These are phyloP conservation scores for Candida andamanensis DNA, from an alignment of 805 yeast genomes.

Conservation along the genomic window DNA sequence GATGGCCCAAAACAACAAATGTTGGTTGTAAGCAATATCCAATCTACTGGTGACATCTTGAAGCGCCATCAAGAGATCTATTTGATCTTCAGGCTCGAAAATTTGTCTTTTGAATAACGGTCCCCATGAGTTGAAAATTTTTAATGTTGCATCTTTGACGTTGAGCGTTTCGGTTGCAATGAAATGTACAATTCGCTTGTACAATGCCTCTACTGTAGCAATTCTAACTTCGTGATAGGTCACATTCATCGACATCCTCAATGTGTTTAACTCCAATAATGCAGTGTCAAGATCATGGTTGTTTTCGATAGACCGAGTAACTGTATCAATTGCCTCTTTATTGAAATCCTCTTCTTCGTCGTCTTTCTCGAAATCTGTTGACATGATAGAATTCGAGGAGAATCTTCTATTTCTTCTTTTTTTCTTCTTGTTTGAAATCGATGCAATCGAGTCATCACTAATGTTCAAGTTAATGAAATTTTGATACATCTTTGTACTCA, in stretches of 20 bases:
- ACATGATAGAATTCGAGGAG: slow-evolving; percentile 31
- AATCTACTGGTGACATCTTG: slow-evolving; percentile 39
- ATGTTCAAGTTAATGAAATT: slow-evolving; percentile 34
- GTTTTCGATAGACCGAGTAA: slow-evolving; percentile 85
- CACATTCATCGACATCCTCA: slow-evolving; percentile 97
- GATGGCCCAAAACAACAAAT: slow-evolving; percentile 46
- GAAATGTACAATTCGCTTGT: slow-evolving; percentile 65
- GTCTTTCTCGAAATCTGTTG: slow-evolving; percentile 43
- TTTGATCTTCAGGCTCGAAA: slow-evolving; percentile 71
- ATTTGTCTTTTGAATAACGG: slow-evolving; percentile 78
- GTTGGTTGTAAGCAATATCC: slow-evolving; percentile 41
- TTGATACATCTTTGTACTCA: slow-evolving; percentile 7
- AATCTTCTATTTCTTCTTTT: slow-evolving; percentile 28
- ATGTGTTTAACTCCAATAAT: slow-evolving; percentile 81
- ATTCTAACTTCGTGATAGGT: slow-evolving; percentile 86
- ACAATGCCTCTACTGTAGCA: slow-evolving; percentile 72
- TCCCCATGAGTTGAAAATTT: slow-evolving; percentile 79
- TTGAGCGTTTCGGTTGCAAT: slow-evolving; percentile 72
- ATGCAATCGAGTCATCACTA: slow-evolving; percentile 56
- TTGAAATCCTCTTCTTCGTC: slow-evolving; percentile 67
- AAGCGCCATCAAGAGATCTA: slow-evolving; percentile 56
- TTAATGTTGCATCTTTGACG: slow-evolving; percentile 68
- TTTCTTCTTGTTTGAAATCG: slow-evolving; percentile 42
- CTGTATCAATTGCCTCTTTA: slow-evolving; percentile 89
- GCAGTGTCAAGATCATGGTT: slow-evolving; percentile 95